These are phyloP conservation scores for Ogataea degrootiae DNA, from an alignment of 805 yeast genomes.

Conservation along the genomic window DNA sequence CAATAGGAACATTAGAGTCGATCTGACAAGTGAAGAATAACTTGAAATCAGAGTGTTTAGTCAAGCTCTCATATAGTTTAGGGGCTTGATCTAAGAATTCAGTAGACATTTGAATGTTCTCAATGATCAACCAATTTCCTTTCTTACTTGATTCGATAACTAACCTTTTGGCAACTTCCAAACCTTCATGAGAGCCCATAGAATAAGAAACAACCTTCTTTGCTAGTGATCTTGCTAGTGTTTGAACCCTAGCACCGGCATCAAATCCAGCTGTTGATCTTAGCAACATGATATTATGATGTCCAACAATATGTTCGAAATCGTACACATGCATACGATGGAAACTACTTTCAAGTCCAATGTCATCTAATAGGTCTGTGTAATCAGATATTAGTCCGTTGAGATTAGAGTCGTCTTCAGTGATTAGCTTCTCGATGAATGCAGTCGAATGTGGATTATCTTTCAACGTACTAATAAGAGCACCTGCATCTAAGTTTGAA, in stretches of 20 bases:
- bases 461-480: neutral
- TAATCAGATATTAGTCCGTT: neutral
- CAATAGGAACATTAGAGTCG: conserved; percentile 44
- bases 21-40: conserved; percentile 63
- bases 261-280: conserved; percentile 63
- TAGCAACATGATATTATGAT: conserved; percentile 40
- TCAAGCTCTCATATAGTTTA: conserved; percentile 35
- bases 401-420: neutral
- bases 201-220: conserved; percentile 44
- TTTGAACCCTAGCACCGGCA: conserved; percentile 50
- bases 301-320: conserved; percentile 25
- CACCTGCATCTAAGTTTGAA: neutral
- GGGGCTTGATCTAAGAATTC: conserved; percentile 56
- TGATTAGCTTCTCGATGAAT: neutral
- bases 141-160: conserved; percentile 39
- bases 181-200: conserved; percentile 71
- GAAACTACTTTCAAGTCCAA: neutral
- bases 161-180: conserved; percentile 50
- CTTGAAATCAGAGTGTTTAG: conserved; percentile 36
- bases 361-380: neutral
- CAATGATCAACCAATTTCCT: conserved; percentile 72
- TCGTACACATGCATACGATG: conserved; percentile 24
- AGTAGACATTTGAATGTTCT: conserved; percentile 73
- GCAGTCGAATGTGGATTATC: neutral
- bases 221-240: conserved; percentile 32